Conservation (phyloP, 2,329 filamentous ascomycete genomes). For the Fusarium azukiicola region DNA sequence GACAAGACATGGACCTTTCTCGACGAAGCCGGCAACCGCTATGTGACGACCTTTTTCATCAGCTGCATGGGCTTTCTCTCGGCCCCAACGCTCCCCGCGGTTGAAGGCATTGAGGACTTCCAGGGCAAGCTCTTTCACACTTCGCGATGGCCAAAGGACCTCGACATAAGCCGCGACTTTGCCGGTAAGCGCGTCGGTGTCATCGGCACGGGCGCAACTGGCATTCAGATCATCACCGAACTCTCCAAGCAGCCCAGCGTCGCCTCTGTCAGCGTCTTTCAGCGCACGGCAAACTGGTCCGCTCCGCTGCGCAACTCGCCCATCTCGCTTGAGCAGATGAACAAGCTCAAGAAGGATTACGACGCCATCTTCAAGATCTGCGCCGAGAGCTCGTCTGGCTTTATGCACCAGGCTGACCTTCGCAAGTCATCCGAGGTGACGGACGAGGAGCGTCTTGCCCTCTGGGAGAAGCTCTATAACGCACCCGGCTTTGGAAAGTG, state of each 20-base stretch:
- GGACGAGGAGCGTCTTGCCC: background rate
- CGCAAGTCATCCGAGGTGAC: background rate
- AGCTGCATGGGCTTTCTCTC: slow-evolving; percentile 7
- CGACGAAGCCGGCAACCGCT: background rate
- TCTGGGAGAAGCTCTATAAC: slow-evolving; percentile 3
- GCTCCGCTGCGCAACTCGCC: background rate
- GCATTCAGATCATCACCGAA: background rate
- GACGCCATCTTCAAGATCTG: background rate
- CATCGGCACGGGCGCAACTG: background rate
- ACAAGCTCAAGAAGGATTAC: slow-evolving; percentile 14
- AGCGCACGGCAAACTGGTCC: background rate
- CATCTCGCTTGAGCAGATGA: background rate
- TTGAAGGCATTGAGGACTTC: background rate
- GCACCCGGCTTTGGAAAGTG: background rate
- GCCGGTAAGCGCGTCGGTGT: background rate
- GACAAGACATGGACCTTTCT: background rate
- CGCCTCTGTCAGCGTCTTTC: background rate
- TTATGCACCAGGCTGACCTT: slow-evolving; percentile 6
- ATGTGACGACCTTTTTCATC: background rate
- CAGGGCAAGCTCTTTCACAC: slow-evolving; percentile 9
- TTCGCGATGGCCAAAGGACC: background rate
- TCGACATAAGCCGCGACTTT: background rate
- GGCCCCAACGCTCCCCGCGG: background rate
- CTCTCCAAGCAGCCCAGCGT: background rate
- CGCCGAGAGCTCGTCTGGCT: slow-evolving; percentile 6